Conservation (phyloP, 164 flowering plant genomes). For the Berberis vulgaris region DNA sequence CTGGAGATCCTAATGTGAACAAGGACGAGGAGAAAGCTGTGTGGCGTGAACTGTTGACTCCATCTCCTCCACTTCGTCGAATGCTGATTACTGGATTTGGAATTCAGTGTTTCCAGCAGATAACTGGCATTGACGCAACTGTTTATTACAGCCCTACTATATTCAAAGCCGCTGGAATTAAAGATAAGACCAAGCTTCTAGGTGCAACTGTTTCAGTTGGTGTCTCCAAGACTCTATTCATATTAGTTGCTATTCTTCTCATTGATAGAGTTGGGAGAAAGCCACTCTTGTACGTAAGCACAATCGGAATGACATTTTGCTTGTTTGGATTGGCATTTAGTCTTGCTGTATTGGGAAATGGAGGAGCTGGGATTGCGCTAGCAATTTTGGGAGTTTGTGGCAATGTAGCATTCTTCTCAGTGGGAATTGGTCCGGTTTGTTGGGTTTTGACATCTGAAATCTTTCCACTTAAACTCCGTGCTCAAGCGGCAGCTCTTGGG, state of each 20-base stretch:
- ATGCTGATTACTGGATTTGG: conserved; percentile 83
- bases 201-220: conserved; percentile 95
- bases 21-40: conserved; percentile 51
- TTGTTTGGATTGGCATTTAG: conserved; percentile 43
- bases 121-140: conserved; percentile 87
- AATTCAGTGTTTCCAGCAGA: conserved; percentile 90
- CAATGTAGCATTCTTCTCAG: conserved; percentile 90
- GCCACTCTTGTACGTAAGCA: conserved; percentile 79
- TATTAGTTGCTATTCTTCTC: conserved; percentile 67
- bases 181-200: conserved; percentile 44
- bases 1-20: conserved; percentile 25
- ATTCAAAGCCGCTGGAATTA: conserved; percentile 56
- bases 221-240: conserved; percentile 61
- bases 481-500: conserved; percentile 90
- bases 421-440: conserved; percentile 87
- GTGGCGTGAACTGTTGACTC: conserved; percentile 72
- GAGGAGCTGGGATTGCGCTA: conserved; percentile 33
- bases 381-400: conserved; percentile 65
- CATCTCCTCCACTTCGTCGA: conserved; percentile 63
- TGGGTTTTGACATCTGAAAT: conserved; percentile 93
- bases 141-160: conserved; percentile 88
- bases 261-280: conserved; percentile 82
- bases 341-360: conserved; percentile 34
- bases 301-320: conserved; percentile 91
- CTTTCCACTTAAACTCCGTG: conserved; percentile 72